phyloP scores from a whole-genome alignment of 306 rosid genomes.

The Notholithocarpus densiflorus region DNA sequence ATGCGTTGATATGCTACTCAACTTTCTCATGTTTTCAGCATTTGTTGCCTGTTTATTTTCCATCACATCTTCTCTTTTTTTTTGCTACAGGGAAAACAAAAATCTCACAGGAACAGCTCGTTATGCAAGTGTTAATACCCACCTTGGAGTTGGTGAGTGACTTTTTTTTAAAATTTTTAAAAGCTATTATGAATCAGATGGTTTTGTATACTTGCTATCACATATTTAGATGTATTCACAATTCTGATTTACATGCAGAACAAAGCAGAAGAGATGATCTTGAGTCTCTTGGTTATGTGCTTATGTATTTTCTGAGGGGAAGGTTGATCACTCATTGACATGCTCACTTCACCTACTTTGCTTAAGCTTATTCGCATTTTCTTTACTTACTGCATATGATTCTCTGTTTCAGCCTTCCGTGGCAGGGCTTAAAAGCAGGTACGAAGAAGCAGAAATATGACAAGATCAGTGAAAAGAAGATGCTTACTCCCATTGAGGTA shows the following conservation, averaged over 20 bases:
- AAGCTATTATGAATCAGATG: slow-evolving; percentile 12
- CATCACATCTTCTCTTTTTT: neutral
- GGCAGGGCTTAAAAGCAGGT: slow-evolving; percentile 98
- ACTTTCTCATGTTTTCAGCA: neutral
- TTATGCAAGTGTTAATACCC: slow-evolving; percentile 98
- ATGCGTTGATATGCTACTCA: neutral
- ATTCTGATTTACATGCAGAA: slow-evolving; percentile 50
- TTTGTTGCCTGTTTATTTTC: neutral
- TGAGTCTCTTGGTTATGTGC: slow-evolving; percentile 96
- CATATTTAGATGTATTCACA: slow-evolving; percentile 1
- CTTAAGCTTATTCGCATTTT: slow-evolving; percentile 6
- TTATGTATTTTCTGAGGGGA: slow-evolving; percentile 97
- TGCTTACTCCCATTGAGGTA: slow-evolving; percentile 97
- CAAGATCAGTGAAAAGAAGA: slow-evolving; percentile 97
- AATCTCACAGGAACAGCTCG: slow-evolving; percentile 99
- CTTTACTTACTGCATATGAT: slow-evolving; percentile 19
- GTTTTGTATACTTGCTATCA: neutral
- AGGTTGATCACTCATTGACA: slow-evolving; percentile 48
- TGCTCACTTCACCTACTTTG: slow-evolving; percentile 1
- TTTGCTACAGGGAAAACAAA: slow-evolving; percentile 82
- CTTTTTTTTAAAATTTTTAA: neutral
- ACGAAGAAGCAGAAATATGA: slow-evolving; percentile 95
- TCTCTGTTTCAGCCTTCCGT: slow-evolving; percentile 79
- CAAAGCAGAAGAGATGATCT: slow-evolving; percentile 99
- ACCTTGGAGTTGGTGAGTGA: slow-evolving; percentile 92